Evolutionary conservation across 1,139 yeast species (phyloP).

Genomic region (Candida sanyaensis): DNA sequence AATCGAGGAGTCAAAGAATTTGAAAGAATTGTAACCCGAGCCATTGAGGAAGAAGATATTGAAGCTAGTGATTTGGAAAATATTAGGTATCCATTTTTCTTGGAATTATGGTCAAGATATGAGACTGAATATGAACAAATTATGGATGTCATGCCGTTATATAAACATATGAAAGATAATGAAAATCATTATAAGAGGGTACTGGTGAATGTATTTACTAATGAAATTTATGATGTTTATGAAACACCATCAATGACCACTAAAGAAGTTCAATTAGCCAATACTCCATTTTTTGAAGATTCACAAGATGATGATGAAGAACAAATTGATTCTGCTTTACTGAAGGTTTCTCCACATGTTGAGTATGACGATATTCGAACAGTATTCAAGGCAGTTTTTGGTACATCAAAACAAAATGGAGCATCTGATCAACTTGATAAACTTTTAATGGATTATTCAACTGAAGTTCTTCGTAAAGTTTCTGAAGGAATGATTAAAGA

Average conservation of each 20-base stretch:
- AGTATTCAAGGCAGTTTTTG: conserved; percentile 58
- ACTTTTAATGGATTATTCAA: conserved; percentile 45
- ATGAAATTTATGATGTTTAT: conserved; percentile 35
- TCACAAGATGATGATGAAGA: conserved; percentile 15
- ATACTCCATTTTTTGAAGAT: conserved; percentile 35
- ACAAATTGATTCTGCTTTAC: conserved; percentile 5
- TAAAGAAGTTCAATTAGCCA: conserved; percentile 47
- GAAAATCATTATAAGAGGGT: conserved; percentile 26
- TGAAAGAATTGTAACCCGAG: conserved; percentile 55
- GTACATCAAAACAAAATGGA: conserved; percentile 53
- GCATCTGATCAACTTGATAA: conserved; percentile 43
- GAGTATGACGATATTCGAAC: conserved; percentile 37
- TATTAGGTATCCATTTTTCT: conserved; percentile 49
- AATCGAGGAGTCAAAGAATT: conserved; percentile 56
- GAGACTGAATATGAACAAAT: conserved; percentile 38
- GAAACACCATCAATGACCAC: conserved; percentile 56
- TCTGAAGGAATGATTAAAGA: conserved; percentile 53
- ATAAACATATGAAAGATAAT: conserved; percentile 27
- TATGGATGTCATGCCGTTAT: conserved; percentile 39
- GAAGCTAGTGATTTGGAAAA: conserved; percentile 45
- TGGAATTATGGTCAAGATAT: conserved; percentile 58
- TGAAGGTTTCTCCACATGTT: conserved; percentile 19
- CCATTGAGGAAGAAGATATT: conserved; percentile 52
- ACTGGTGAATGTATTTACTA: conserved; percentile 13
- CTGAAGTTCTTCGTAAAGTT: conserved; percentile 49